Conservation (phyloP, 2,329 filamentous ascomycete species). For the Chrysoporthe deuterocubensis region DNA sequence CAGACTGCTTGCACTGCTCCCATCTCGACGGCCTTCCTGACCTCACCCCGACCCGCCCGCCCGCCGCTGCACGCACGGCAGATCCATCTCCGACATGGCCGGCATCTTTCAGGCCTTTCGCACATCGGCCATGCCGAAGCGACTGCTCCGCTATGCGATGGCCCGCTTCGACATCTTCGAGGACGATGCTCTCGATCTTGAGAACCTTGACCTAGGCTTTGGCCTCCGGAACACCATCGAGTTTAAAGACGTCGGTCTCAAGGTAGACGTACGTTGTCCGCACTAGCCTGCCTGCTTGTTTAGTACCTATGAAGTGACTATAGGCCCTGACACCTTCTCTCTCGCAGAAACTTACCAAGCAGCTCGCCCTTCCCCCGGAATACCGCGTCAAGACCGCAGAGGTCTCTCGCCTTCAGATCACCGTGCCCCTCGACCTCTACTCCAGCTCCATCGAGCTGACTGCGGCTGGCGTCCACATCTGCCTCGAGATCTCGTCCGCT, state of each 20-base stretch:
- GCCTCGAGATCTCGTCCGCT: slow-evolving; percentile 57
- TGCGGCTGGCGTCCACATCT: slow-evolving; percentile 78
- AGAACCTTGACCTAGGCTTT: slow-evolving; percentile 81
- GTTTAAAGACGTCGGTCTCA: slow-evolving; percentile 83
- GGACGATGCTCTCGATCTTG: slow-evolving; percentile 81
- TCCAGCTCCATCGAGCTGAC: slow-evolving; percentile 82
- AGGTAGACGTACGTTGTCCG: slow-evolving; percentile 65
- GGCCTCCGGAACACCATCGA: slow-evolving; percentile 84
- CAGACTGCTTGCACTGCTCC: slow-evolving; percentile 19
- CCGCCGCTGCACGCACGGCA: not conserved
- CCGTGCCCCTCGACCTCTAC: slow-evolving; percentile 86
- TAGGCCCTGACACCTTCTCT: slow-evolving; percentile 8
- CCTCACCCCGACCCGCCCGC: not conserved
- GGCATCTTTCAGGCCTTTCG: slow-evolving; percentile 70
- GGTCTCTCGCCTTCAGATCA: slow-evolving; percentile 76
- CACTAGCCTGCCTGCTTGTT: not conserved
- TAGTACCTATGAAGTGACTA: not conserved
- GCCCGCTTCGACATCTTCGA: slow-evolving; percentile 85
- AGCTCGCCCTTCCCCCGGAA: slow-evolving; percentile 74
- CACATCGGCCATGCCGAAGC: slow-evolving; percentile 81
- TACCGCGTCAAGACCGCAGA: slow-evolving; percentile 75
- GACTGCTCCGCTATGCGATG: slow-evolving; percentile 83
- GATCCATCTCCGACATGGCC: slow-evolving; percentile 58
- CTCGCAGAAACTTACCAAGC: slow-evolving; percentile 74
- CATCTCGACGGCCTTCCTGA: slow-evolving; percentile 21